Conservation (phyloP, 2,329 filamentous ascomycete species). For the Daldinia eschscholtzii region DNA sequence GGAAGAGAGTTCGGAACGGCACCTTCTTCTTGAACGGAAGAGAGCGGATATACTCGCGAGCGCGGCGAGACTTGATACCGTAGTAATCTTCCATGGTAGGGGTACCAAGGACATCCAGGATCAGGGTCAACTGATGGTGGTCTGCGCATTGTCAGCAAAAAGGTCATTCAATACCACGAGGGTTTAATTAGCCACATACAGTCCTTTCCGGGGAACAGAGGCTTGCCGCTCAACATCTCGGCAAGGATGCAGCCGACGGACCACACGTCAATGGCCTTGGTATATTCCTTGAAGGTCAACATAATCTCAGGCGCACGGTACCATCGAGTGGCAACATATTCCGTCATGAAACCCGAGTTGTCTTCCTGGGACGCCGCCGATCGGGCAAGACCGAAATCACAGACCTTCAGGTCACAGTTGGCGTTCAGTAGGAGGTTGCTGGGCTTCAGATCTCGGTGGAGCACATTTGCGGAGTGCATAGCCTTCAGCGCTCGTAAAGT, state of each 20-base stretch:
- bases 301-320: constrained; percentile 99
- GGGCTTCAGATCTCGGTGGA: constrained; percentile 97
- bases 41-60: constrained; percentile 97
- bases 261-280: constrained; percentile 99
- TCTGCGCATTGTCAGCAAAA: constrained; percentile 66
- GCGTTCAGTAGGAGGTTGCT: constrained; percentile 97
- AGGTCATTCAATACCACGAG: background rate
- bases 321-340: constrained; percentile 99
- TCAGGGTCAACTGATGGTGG: constrained; percentile 97
- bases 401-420: constrained; percentile 99
- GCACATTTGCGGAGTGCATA: constrained; percentile 98
- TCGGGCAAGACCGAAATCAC: constrained; percentile 95
- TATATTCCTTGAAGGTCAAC: constrained; percentile 99
- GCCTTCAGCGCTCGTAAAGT: constrained; percentile 97
- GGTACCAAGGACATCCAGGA: constrained; percentile 95
- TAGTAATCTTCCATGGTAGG: constrained; percentile 99
- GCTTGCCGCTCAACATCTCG: constrained; percentile 99
- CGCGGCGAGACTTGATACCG: constrained; percentile 97
- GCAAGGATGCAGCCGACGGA: constrained; percentile 98
- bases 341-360: constrained; percentile 99
- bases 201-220: constrained; percentile 97
- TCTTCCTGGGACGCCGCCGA: constrained; percentile 98
- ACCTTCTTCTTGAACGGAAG: constrained; percentile 99
- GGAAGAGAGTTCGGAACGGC: constrained; percentile 95
- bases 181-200: constrained; percentile 70